Evolutionary conservation across 495 filamentous ascomycete genomes (phyloP).

Genomic region (Lasiosphaeria ovina): DNA sequence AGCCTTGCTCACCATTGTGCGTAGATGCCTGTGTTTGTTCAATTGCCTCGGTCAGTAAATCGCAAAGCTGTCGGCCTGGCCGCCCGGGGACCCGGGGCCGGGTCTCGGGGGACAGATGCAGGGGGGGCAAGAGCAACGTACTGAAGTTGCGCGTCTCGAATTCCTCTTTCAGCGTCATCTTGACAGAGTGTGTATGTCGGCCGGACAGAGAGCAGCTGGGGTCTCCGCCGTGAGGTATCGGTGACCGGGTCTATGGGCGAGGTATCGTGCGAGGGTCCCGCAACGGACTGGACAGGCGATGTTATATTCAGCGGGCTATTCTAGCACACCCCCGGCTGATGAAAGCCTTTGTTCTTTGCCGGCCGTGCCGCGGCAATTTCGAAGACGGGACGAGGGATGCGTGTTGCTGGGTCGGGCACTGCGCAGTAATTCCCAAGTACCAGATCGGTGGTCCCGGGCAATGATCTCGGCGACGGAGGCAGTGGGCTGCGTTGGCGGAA

Average conservation of each 20-base stretch:
- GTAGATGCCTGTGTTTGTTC: conserved; percentile 76
- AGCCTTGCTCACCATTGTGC: conserved; percentile 85
- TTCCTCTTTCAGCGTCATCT: conserved; percentile 63
- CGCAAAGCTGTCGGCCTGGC: background rate
- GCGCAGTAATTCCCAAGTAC: background rate
- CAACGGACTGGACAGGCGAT: conserved; percentile 4
- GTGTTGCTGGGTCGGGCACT: background rate
- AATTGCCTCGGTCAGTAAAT: conserved; percentile 32
- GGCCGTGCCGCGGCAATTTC: conserved; percentile 2
- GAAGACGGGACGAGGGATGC: background rate
- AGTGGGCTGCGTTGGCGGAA: background rate
- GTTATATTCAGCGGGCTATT: conserved; percentile 3
- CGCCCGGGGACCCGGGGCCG: background rate
- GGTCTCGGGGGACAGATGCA: background rate
- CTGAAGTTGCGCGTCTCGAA: conserved; percentile 97
- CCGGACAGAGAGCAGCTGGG: background rate
- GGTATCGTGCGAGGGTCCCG: background rate
- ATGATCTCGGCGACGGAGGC: background rate
- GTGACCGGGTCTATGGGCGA: background rate
- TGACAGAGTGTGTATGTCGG: conserved; percentile 21
- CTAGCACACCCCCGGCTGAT: background rate
- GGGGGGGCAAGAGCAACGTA: conserved; percentile 48
- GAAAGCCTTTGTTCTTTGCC: background rate
- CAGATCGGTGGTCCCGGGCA: background rate
- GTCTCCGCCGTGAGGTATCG: background rate